Evolutionary conservation across 2,329 filamentous ascomycete genomes (phyloP).

Genomic region (Epichloe elymi): DNA sequence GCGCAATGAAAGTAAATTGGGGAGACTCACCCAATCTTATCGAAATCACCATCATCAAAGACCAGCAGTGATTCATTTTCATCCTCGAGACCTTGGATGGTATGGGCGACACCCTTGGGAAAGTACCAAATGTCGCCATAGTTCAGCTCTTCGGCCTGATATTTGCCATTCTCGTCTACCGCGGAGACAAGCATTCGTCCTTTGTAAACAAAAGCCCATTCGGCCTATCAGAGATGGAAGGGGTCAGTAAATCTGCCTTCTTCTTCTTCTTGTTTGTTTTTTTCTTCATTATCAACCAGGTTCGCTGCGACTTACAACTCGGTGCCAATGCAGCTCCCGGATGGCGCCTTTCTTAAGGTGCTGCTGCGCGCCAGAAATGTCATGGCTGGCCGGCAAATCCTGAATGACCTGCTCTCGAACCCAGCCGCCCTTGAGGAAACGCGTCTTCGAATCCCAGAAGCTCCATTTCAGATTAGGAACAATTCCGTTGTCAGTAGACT

Average conservation of each 20-base stretch:
- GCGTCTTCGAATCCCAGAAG: constrained; percentile 54
- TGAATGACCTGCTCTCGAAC: constrained; percentile 51
- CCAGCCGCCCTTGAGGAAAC: constrained; percentile 51
- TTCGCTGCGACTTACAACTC: constrained; percentile 35
- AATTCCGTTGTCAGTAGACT: constrained; percentile 48
- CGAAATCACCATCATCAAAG: constrained; percentile 56
- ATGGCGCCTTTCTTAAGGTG: constrained; percentile 54
- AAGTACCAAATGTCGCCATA: constrained; percentile 59
- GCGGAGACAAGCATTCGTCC: constrained; percentile 46
- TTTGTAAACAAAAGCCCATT: constrained; percentile 51
- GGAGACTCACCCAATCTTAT: constrained; percentile 38
- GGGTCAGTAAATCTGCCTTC: neutral
- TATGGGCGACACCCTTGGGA: constrained; percentile 51
- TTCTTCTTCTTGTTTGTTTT: too few relatives aligned
- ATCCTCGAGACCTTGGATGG: constrained; percentile 50
- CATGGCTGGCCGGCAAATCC: constrained; percentile 52
- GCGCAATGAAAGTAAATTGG: too few relatives aligned
- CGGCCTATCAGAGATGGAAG: constrained; percentile 31
- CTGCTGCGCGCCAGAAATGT: constrained; percentile 55
- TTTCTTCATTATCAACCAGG: neutral
- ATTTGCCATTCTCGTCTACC: constrained; percentile 47
- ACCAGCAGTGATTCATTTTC: constrained; percentile 55
- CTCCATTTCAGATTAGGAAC: constrained; percentile 58
- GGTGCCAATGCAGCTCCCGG: constrained; percentile 55
- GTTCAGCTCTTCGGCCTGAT: constrained; percentile 39